Evolutionary conservation across 164 flowering plant genomes (phyloP), one percentile per base, ranked within the genome.

Genomic region (Umbellularia californica): DNA sequence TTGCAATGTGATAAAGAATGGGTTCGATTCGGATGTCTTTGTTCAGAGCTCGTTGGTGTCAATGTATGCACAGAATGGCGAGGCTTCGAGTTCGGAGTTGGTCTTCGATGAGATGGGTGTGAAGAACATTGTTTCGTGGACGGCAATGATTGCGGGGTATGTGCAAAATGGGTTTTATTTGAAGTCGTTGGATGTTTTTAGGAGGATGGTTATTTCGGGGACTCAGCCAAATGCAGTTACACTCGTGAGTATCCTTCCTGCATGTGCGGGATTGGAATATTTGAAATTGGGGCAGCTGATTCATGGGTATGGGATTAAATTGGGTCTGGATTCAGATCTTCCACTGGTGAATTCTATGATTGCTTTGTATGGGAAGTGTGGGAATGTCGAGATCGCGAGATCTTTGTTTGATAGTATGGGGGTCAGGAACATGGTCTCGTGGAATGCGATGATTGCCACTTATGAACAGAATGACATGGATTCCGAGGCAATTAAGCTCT

Each of bases 371-470:
- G 84, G 80, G 5, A 84, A 79, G 67, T 82, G 87, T 62, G 71
- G 70, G 35, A 47, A 73, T 74, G 74, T 81, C 65, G 71, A 73
- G 50, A 69, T 70, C 65, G 81, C 84, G 9, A 65, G 80, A 62
- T 74, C 66, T 14, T 70, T 82, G 65, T 82, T 84, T 76, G 79
- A 82, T 73, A 41, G 73, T 62, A 82, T 82, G 79, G 68, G 23
- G 41, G 58, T 33, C 3, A 70, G 76, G 27, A 75, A 60, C 68
- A 58, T 71, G 68, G 83, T 81, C n/a, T 80, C 85, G 12, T 82
- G 87, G 87, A 82, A 82, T 67, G 79, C 81, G 50, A 75, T 82
- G 79, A 82, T 84, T 60, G 83, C 82, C 14, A 78, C 70, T 2
- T 80, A 81, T 75, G 83, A 75, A 64, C 83, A 79, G 75, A 82